phyloP scores from a whole-genome alignment of 306 rosid genomes.

The Cyamopsis tetragonoloba region DNA sequence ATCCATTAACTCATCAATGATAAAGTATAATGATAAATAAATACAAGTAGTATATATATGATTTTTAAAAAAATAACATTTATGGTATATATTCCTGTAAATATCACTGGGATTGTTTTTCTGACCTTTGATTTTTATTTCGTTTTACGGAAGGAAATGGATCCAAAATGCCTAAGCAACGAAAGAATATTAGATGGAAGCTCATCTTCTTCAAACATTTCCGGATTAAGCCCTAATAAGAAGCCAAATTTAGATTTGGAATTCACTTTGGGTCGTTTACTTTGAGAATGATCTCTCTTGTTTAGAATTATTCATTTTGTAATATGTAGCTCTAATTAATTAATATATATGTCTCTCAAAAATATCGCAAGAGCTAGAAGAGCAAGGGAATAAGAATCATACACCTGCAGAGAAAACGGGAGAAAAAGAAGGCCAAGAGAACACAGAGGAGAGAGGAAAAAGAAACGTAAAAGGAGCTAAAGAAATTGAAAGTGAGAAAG shows the following conservation, averaged over 20 bases:
- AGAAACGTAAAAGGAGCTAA: conserved; percentile 64
- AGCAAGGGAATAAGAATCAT: conserved; percentile 44
- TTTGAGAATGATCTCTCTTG: conserved; percentile 4
- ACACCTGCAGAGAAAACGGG: conserved; percentile 50
- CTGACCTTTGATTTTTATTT: no score
- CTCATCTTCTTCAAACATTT: conserved; percentile 64
- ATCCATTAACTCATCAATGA: no score
- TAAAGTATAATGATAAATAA: no score
- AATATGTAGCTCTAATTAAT: no score
- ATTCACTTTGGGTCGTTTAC: conserved; percentile 79
- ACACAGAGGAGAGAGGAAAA: conserved; percentile 37
- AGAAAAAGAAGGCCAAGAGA: conserved; percentile 45
- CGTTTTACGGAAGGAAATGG: conserved; percentile 64
- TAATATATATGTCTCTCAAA: conserved; percentile 26
- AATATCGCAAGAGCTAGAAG: conserved; percentile 40
- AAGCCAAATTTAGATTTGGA: conserved; percentile 91
- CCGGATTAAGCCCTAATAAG: conserved; percentile 79
- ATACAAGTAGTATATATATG: no score
- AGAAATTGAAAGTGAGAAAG: conserved; percentile 96
- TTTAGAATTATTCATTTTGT: conserved; percentile 26
- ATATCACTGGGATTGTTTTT: no score
- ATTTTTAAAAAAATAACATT: no score
- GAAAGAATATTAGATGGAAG: conserved; percentile 84
- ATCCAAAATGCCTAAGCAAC: conserved; percentile 66
- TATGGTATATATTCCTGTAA: no score